These are phyloP conservation scores for Eucalyptus urophylla DNA, from an alignment of 345 rosid genomes.

Conservation along the genomic window DNA sequence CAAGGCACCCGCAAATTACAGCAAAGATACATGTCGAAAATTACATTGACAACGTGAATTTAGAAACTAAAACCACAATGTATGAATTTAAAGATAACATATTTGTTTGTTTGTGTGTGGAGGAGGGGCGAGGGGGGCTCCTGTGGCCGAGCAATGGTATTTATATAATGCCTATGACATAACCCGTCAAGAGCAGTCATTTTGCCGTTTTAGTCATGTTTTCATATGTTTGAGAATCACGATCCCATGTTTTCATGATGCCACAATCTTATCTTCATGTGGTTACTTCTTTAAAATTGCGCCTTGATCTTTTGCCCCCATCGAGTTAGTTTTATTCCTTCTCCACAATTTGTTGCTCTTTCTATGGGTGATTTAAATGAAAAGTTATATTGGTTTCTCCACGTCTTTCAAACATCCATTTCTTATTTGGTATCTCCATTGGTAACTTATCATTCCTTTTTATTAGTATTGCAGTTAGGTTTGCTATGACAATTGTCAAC, in stretches of 20 bases:
- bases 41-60: rapidly evolving
- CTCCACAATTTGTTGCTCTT: not conserved
- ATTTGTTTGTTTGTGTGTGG: no score
- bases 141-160: no score
- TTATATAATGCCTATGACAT: no score
- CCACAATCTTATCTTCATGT: not conserved
- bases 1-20: no score
- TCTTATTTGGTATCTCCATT: not conserved
- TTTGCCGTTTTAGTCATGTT: not conserved
- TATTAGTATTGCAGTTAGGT: not conserved
- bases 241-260: not conserved
- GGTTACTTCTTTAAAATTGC: not conserved
- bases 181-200: not conserved
- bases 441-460: not conserved
- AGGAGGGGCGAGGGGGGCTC: no score
- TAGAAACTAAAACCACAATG: no score
- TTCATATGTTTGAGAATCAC: not conserved
- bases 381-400: not conserved
- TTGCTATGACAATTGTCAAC: not conserved
- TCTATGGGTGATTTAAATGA: not conserved
- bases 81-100: no score
- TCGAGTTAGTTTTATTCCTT: not conserved
- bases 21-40: no score
- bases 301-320: not conserved
- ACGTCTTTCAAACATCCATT: not conserved